A percentile compares a stretch with the other conserved stretches of the same genome.
phyloP scores from a whole-genome alignment of 73 alveolate species.

The Symbiodinium pilosum region DNA sequence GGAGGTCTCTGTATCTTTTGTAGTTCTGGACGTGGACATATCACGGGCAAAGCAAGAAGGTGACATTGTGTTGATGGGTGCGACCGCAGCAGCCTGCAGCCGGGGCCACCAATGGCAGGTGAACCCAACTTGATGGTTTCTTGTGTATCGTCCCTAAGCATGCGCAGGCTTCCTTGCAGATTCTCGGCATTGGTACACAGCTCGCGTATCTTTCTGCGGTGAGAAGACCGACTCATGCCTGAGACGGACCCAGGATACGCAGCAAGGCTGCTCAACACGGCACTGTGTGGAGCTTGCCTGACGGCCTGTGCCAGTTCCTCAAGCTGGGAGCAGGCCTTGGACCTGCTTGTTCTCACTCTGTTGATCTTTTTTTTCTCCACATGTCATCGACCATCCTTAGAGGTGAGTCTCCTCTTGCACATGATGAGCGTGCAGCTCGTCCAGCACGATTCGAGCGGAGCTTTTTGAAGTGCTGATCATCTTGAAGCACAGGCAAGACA shows the following conservation, averaged over 20 bases:
- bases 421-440: background rate
- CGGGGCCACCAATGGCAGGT: conserved; percentile 58
- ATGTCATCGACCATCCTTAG: background rate
- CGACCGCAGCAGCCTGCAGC: conserved; percentile 63
- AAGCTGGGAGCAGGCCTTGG: conserved; percentile 17
- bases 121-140: too few species aligned
- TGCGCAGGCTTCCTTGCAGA: background rate
- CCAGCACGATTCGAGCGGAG: too few species aligned
- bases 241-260: background rate
- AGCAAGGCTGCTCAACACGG: background rate
- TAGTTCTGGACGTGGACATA: too few species aligned
- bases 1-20: background rate
- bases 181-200: background rate
- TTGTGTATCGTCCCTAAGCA: too few species aligned
- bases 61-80: conserved; percentile 57
- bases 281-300: conserved; percentile 43
- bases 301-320: conserved; percentile 31
- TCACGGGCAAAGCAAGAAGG: background rate
- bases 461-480: too few species aligned
- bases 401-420: background rate
- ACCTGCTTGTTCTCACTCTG: too few species aligned
- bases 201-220: background rate
- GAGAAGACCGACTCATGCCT: background rate
- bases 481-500: background rate
- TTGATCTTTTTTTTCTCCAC: background rate